Conservation (phyloP, 23 red algal genomes). For the Porphyridium purpureum region DNA sequence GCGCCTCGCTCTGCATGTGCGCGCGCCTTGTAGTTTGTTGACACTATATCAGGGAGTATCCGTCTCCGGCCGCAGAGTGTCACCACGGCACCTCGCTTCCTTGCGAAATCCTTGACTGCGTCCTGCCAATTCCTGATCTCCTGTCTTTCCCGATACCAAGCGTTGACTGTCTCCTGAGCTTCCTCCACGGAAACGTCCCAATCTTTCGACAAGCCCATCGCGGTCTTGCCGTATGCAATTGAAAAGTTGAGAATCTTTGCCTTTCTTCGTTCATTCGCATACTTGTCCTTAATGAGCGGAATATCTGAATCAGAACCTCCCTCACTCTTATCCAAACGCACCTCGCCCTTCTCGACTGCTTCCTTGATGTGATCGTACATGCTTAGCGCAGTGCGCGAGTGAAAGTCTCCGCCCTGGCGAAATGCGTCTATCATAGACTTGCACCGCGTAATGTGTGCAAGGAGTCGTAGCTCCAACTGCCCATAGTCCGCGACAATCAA, state of each 20-base stretch:
- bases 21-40: neutral
- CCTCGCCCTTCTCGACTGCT: conserved; percentile 33
- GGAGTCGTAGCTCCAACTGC: conserved; percentile 68
- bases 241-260: conserved; percentile 91
- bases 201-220: conserved; percentile 45
- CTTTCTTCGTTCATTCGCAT: conserved; percentile 40
- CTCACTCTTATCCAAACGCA: conserved; percentile 27
- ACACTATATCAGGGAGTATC: conserved; percentile 39
- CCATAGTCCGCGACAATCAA: conserved; percentile 85
- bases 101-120: conserved; percentile 15
- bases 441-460: conserved; percentile 77
- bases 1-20: conserved; percentile 56
- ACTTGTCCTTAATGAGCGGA: conserved; percentile 75
- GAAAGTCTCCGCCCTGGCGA: conserved; percentile 75
- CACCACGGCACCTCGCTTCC: conserved; percentile 35
- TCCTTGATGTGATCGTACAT: conserved; percentile 62
- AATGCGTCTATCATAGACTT: conserved; percentile 81
- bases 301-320: neutral
- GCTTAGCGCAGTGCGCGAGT: conserved; percentile 57
- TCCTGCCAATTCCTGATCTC: conserved; percentile 70
- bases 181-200: conserved; percentile 57
- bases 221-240: conserved; percentile 85
- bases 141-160: conserved; percentile 69
- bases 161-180: conserved; percentile 33
- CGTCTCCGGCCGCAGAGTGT: conserved; percentile 65